phyloP scores from a whole-genome alignment of 2,329 filamentous ascomycete genomes.

The Xylaria sp. region DNA sequence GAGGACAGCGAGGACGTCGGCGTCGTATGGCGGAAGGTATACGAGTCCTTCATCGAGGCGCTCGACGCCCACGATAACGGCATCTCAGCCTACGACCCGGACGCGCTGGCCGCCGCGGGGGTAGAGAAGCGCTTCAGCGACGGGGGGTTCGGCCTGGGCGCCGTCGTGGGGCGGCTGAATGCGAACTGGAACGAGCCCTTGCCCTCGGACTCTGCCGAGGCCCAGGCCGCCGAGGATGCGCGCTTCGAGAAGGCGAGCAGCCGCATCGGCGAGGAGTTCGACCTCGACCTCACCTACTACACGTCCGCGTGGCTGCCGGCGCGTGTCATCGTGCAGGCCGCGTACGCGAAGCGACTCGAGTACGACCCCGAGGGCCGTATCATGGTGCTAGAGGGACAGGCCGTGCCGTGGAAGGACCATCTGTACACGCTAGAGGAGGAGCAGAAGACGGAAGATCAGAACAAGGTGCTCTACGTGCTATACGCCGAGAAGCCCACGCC shows the following conservation, averaged over 20 bases:
- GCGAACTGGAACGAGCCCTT: constrained; percentile 78
- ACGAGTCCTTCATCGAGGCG: constrained; percentile 92
- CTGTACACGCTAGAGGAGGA: constrained; percentile 85
- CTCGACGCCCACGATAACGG: constrained; percentile 99
- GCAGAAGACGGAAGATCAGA: constrained; percentile 54
- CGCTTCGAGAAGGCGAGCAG: constrained; percentile 80
- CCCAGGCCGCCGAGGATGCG: constrained; percentile 80
- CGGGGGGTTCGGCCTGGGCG: constrained; percentile 84
- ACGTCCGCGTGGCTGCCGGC: constrained; percentile 86
- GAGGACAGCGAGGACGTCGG: constrained; percentile 73
- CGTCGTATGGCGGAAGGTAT: constrained; percentile 86
- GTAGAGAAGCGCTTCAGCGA: constrained; percentile 85
- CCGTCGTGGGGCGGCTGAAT: constrained; percentile 83
- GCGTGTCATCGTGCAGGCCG: constrained; percentile 77
- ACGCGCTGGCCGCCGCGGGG: constrained; percentile 73
- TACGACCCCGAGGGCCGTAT: constrained; percentile 81
- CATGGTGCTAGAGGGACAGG: constrained; percentile 79
- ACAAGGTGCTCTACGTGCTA: constrained; percentile 83
- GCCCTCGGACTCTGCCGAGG: constrained; percentile 62
- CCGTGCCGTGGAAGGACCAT: constrained; percentile 96
- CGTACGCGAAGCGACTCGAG: constrained; percentile 74
- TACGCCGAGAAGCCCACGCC: constrained; percentile 84
- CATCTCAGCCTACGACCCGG: constrained; percentile 81
- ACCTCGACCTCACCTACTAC: constrained; percentile 81
- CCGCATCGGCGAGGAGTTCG: constrained; percentile 91